These are phyloP conservation scores for Fusarium udum DNA, from an alignment of 2,329 filamentous ascomycete genomes.

Conservation along the genomic window DNA sequence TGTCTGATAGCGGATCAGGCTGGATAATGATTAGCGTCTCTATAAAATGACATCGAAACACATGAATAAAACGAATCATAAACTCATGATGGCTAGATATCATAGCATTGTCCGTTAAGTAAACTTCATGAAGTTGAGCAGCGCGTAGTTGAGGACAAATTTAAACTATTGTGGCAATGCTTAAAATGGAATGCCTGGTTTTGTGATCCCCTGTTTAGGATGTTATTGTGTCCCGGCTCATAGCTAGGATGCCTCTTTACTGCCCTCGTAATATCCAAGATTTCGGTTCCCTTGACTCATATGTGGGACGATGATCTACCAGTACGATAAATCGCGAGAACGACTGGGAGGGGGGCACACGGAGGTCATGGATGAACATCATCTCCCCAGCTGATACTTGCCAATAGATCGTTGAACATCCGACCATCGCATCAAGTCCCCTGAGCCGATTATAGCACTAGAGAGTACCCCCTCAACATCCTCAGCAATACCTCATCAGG, in stretches of 20 bases:
- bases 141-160: not conserved
- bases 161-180: not conserved
- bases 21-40: conserved; percentile 26
- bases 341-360: not conserved
- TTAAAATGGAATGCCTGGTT: not conserved
- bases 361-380: not conserved
- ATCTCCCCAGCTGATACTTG: not conserved
- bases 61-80: not conserved
- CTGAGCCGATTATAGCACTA: not conserved
- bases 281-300: not conserved
- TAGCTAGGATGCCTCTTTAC: not conserved
- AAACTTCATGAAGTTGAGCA: not conserved
- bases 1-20: conserved; percentile 22
- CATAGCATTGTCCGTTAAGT: not conserved
- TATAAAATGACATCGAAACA: conserved; percentile 25
- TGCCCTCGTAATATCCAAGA: not conserved
- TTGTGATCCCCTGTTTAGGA: not conserved
- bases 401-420: not conserved
- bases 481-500: not conserved
- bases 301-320: not conserved
- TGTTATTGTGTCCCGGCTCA: not conserved
- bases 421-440: not conserved
- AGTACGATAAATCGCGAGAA: not conserved
- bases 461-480: not conserved
- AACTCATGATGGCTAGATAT: not conserved